Evolutionary conservation across 1,139 yeast species (phyloP).

Genomic region (Geotrichum restrictum): DNA sequence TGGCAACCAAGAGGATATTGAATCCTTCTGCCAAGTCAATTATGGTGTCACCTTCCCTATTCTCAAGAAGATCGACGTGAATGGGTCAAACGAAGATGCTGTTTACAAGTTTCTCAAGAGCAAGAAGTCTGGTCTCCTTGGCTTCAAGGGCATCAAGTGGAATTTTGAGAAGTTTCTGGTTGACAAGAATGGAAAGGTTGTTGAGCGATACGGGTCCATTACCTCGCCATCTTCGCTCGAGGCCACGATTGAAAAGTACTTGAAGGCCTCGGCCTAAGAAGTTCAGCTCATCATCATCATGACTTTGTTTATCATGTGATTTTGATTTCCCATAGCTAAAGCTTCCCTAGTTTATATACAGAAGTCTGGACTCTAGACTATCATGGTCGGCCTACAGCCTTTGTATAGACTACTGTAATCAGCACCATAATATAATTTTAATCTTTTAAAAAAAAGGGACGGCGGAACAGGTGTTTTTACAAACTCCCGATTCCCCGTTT

Average conservation of each 20-base stretch:
- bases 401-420: no score
- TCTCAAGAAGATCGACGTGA: conserved; percentile 81
- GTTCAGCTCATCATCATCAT: background rate
- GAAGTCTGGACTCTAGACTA: background rate
- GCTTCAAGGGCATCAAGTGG: conserved; percentile 85
- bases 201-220: conserved; percentile 62
- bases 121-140: conserved; percentile 61
- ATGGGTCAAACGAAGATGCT: conserved; percentile 76
- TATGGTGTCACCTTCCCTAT: conserved; percentile 89
- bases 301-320: background rate
- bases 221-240: conserved; percentile 63
- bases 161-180: conserved; percentile 90
- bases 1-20: conserved; percentile 60
- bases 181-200: conserved; percentile 67
- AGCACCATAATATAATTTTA: no score
- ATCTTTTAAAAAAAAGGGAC: no score
- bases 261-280: conserved; percentile 31
- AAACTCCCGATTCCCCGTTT: no score
- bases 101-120: conserved; percentile 73
- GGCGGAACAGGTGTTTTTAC: no score
- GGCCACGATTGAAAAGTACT: conserved; percentile 46
- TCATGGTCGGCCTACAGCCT: no score
- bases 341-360: background rate
- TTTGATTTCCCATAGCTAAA: no score
- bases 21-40: conserved; percentile 56